These are phyloP conservation scores for Gorgonomyces haynaldii DNA, from an alignment of 192 early-diverging fungal genomes.

Conservation along the genomic window DNA sequence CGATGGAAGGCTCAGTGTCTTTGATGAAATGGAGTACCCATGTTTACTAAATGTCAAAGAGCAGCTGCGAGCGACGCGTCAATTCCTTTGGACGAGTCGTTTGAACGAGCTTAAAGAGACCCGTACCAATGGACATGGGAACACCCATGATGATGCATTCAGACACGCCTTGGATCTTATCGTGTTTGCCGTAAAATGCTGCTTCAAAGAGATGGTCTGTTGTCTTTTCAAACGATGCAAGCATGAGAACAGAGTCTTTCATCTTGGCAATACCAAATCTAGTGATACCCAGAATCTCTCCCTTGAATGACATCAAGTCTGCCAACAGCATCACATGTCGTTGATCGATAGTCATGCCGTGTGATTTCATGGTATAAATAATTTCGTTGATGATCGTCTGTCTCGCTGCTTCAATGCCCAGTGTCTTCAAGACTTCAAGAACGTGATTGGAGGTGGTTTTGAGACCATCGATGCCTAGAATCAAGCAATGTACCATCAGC, in stretches of 20 bases:
- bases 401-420: constrained; percentile 96
- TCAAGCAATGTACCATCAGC: constrained; percentile 57
- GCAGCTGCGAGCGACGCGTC: too few relatives aligned
- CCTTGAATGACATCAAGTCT: constrained; percentile 98
- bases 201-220: constrained; percentile 99
- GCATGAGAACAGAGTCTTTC: constrained; percentile 98
- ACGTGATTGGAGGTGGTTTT: constrained; percentile 80
- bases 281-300: constrained; percentile 95
- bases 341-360: constrained; percentile 89
- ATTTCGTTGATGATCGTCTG: constrained; percentile 86
- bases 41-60: too few relatives aligned
- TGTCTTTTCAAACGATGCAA: constrained; percentile 99
- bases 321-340: constrained; percentile 94
- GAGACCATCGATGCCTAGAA: constrained; percentile 54
- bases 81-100: too few relatives aligned
- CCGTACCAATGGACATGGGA: constrained; percentile 93
- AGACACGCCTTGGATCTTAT: constrained; percentile 89
- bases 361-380: constrained; percentile 65
- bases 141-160: constrained; percentile 99
- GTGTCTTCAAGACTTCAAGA: constrained; percentile 75
- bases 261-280: constrained; percentile 99
- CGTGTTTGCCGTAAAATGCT: constrained; percentile 85
- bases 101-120: constrained; percentile 85
- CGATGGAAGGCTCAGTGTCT: too few relatives aligned
- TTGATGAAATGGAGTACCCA: too few relatives aligned